phyloP scores from a whole-genome alignment of 2,329 filamentous ascomycete species.

The Plectosphaerella cucumerina region DNA sequence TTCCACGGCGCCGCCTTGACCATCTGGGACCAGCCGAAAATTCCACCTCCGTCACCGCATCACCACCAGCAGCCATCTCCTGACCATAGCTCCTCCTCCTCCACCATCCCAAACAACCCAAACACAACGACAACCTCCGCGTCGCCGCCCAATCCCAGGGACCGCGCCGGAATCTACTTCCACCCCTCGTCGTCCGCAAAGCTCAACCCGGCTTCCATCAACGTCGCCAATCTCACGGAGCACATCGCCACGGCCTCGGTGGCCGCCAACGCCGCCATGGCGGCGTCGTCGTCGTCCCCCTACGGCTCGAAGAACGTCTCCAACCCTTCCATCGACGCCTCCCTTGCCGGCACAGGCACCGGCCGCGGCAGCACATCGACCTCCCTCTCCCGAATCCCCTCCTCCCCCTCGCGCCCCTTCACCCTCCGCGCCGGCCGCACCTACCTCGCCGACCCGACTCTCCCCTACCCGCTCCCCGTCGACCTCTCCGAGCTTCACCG shows the following conservation, averaged over 20 bases:
- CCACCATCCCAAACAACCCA: neutral
- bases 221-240: conserved; percentile 3
- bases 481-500: conserved; percentile 85
- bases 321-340: conserved; percentile 6
- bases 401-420: conserved; percentile 45
- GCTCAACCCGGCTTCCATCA: conserved; percentile 1
- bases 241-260: conserved; percentile 1
- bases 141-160: neutral
- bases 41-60: neutral
- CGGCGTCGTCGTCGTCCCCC: conserved; percentile 2
- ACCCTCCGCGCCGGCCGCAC: conserved; percentile 73
- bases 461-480: conserved; percentile 81
- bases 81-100: neutral
- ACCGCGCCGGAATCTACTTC: neutral
- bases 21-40: neutral
- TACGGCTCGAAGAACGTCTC: conserved; percentile 9
- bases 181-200: conserved; percentile 1
- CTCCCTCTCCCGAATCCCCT: conserved; percentile 5
- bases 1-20: neutral
- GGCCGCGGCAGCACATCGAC: conserved; percentile 6
- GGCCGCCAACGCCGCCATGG: conserved; percentile 1
- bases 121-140: neutral
- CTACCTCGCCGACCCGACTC: conserved; percentile 70
- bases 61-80: neutral
- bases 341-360: conserved; percentile 2